Conservation (phyloP, 1,284 basidiomycete genomes). For the Pascua sp. region DNA sequence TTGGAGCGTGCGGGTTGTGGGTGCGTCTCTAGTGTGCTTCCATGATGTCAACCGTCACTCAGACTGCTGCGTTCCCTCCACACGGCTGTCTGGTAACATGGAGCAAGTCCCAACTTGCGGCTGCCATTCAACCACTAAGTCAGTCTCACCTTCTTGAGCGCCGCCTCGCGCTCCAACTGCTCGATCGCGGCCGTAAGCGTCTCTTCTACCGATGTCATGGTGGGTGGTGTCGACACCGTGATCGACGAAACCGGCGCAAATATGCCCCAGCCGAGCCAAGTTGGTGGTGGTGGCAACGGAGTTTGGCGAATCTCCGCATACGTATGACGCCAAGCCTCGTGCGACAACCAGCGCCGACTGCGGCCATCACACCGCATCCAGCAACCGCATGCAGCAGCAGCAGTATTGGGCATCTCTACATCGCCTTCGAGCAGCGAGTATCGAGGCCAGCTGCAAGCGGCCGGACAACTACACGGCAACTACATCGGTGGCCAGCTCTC, state of each 20-base stretch:
- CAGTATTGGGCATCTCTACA: too few species aligned
- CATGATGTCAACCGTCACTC: neutral
- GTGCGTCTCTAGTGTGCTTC: neutral
- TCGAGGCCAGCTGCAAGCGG: too few species aligned
- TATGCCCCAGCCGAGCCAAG: neutral
- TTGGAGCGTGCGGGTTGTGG: neutral
- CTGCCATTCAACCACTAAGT: neutral
- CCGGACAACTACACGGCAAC: too few species aligned
- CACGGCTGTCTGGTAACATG: neutral
- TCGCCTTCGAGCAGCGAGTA: too few species aligned
- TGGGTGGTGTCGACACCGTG: neutral
- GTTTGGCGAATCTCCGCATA: neutral
- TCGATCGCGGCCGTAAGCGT: slow-evolving; percentile 36
- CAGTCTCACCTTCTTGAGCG: slow-evolving; percentile 41
- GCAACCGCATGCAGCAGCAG: too few species aligned
- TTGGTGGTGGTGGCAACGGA: neutral
- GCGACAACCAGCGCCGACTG: too few species aligned
- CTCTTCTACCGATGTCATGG: slow-evolving; percentile 21
- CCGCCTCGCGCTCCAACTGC: slow-evolving; percentile 45
- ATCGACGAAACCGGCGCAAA: neutral
- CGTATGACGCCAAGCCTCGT: too few species aligned
- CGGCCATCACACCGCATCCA: too few species aligned
- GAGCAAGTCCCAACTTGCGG: neutral
- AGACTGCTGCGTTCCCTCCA: neutral
- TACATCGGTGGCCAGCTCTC: too few species aligned